Base-by-base conservation (phyloP, 495 filamentous ascomycete species). In the Lasiosphaeria ovina region DNA sequence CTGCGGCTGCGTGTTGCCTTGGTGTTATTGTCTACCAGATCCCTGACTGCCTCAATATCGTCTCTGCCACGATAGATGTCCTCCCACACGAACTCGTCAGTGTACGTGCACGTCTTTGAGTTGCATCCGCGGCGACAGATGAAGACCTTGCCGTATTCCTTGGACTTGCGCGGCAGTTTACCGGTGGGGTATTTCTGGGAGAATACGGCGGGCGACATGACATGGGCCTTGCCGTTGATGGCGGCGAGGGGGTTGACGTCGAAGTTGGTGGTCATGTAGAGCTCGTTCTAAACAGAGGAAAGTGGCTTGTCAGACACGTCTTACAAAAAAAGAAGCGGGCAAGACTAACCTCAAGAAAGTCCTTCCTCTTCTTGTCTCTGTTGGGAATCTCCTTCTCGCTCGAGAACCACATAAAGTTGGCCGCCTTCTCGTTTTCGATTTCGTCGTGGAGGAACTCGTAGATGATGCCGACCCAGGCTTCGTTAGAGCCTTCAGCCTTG, bases 21-120 rank as follows among this genome's bases (percentile, higher is more conserved):
- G n/a, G 90, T 93, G 44, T 86, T 84, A 56, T 78, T 77, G 62
- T 86, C 79, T 33, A 98, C 78, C 64, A 87, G 71, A 32, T 86
- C 79, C 47, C 87, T 80, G 35, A 98, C 74, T 0, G 74, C 66
- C 12, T 75, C 73, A 65, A 94, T 75, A 72, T 91, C 82, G 53
- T 82, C 85, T 32, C 82, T 73, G 24, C 87, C 85, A 4, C 79
- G 77, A 64, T 89, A 95, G 10, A 94, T 76, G 36, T 95, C 82
- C 66, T 96, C 92, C 94, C 94, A 99, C 5, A 83, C 61, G 61
- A 98, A 96, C 67, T 98, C 95, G 4, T 92, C 85, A 0, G 94
- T 98, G 69, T 98, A 99, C 38, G 87, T 90, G 35, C 90, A 87
- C 35, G 92, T 96, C 36, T 90, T 76, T 4, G 90, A 89, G 69